Evolutionary conservation across 2,329 filamentous ascomycete species (phyloP).

Genomic region (Colletotrichum siamense): DNA sequence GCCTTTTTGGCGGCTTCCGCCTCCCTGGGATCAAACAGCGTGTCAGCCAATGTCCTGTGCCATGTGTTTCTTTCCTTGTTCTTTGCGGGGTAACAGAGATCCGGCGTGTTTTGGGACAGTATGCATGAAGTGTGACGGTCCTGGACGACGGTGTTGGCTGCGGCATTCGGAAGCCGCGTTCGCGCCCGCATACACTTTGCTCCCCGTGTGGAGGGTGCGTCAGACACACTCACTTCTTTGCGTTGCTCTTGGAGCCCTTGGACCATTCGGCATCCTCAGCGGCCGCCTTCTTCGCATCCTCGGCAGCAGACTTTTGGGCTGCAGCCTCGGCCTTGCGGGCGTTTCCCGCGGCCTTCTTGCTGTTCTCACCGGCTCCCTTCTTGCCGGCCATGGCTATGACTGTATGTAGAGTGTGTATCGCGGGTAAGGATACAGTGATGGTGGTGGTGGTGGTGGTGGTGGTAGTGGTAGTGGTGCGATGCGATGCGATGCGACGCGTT

Average conservation of each 20-base stretch:
- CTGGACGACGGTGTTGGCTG: not conserved
- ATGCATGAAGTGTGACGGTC: not conserved
- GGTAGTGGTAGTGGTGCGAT: not conserved
- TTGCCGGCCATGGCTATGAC: conserved; percentile 69
- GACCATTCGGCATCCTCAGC: conserved; percentile 80
- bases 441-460: not conserved
- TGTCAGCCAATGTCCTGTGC: conserved; percentile 6
- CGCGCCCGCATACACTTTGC: not conserved
- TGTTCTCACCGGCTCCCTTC: conserved; percentile 74
- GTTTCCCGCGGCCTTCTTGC: conserved; percentile 89
- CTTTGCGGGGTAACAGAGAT: not conserved
- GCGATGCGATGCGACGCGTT: conserved; percentile 12
- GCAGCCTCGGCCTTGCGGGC: conserved; percentile 92
- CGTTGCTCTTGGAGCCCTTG: conserved; percentile 82
- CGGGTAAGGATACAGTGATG: not conserved
- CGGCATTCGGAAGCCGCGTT: not conserved
- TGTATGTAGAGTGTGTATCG: not conserved
- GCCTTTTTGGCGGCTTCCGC: conserved; percentile 84
- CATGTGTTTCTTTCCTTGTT: not conserved
- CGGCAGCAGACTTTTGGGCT: conserved; percentile 76
- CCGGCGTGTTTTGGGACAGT: not conserved
- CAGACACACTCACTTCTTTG: conserved; percentile 79
- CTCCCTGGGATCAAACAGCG: conserved; percentile 61
- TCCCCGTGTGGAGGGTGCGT: not conserved
- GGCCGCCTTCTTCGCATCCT: conserved; percentile 68